phyloP scores from a whole-genome alignment of 1,139 yeast genomes.

The Saccharomyces hybrid region DNA sequence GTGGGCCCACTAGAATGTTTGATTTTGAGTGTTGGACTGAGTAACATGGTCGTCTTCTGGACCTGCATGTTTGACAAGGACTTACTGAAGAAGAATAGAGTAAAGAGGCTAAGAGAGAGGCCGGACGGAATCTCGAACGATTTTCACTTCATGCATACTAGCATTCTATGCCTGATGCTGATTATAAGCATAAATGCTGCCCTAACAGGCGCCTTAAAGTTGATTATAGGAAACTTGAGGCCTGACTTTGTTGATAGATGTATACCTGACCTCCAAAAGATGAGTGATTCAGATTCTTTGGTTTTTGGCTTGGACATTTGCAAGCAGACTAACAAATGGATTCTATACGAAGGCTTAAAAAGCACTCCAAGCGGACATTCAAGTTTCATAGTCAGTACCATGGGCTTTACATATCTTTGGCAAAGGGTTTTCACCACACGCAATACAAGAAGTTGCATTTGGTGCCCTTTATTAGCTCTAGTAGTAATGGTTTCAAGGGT shows the following conservation, averaged over 20 bases:
- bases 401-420: constrained; percentile 25
- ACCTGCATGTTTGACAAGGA: constrained; percentile 17
- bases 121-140: constrained; percentile 13
- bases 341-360: constrained; percentile 26
- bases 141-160: constrained; percentile 20
- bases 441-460: constrained; percentile 13
- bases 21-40: constrained; percentile 17
- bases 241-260: constrained; percentile 29
- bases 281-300: constrained; percentile 3
- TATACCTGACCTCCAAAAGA: constrained; percentile 10
- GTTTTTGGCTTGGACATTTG: constrained; percentile 15
- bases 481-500: constrained; percentile 27
- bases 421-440: constrained; percentile 16
- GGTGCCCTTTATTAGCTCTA: constrained; percentile 23
- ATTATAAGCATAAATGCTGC: constrained; percentile 20
- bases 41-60: constrained; percentile 14
- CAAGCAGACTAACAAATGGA: constrained; percentile 13
- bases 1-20: constrained; percentile 21
- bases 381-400: constrained; percentile 23
- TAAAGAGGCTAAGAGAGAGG: constrained; percentile 9
- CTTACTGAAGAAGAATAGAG: constrained; percentile 10
- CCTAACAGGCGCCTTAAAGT: constrained; percentile 23
- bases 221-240: constrained; percentile 22
- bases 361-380: constrained; percentile 31
- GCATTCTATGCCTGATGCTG: constrained; percentile 17